Evolutionary conservation across 768 basidiomycete species (phyloP), one percentile per base, ranked within the genome.

Genomic region (Panaeolus cyanescens): DNA sequence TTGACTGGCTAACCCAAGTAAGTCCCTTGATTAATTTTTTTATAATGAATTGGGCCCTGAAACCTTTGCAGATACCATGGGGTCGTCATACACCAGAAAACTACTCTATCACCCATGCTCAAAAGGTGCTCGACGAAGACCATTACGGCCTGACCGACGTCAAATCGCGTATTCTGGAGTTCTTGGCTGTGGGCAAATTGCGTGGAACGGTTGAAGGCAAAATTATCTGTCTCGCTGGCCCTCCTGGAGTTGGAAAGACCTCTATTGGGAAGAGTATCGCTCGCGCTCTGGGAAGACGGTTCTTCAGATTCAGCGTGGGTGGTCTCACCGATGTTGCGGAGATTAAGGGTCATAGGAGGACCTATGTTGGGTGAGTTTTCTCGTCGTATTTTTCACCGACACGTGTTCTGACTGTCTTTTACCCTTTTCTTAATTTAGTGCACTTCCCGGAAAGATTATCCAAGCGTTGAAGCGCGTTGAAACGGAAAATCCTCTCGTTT

Each of bases 161-260:
- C 68, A 98, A 98, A 70, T 89, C 93, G 45, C 89, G 95, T 54
- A 96, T 98, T 64, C 83, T 97, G 30, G 95, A 98, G 71, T 98
- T 98, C 80, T 85, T 98, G 57, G 95, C 95, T 1, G 95, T 97
- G 0, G 95, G 95, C 19, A 96, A 96, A 72, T 84, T 96, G 0
- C 87, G 95, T 15, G 97, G 97, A 7, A 95, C 91, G 0, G 95
- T 99, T 0, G 80, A 99, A 70, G 97, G 96, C 66, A 99, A 99
- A 80, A 99, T 99, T 68, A 90, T 99, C 39, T 96, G 95, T 69
- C 85, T 99, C 22, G 93, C 91, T 36, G 97, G 97, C 15, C 97
- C 97, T 9, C 97, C 96, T 3, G 96, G 96, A 71, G 97, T 99
- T 4, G 96, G 96, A 37, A 98, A 99, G 80, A 99, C 96, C 4